A percentile compares a stretch with the other conserved stretches of the same genome.
Conservation (phyloP, 2,329 filamentous ascomycete species). For the Elsinoe batatas region DNA sequence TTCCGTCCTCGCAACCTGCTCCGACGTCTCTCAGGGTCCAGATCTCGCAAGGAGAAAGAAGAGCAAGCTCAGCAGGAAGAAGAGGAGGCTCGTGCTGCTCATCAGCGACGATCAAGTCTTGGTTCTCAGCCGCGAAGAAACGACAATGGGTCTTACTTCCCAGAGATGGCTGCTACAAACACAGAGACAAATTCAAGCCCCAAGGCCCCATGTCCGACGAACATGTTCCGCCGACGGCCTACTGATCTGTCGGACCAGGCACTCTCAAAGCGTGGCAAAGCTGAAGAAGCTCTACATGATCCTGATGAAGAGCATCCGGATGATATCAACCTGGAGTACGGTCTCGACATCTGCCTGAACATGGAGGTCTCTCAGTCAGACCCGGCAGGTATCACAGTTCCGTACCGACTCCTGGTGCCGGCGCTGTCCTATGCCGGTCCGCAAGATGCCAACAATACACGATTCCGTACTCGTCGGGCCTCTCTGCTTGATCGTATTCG, state of each 20-base stretch:
- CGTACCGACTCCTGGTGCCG: conserved; percentile 80
- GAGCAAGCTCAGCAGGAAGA: not conserved
- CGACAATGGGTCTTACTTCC: conserved; percentile 14
- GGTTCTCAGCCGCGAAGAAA: not conserved
- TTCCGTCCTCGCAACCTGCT: conserved; percentile 33
- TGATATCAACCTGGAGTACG: conserved; percentile 66
- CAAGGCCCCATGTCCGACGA: conserved; percentile 23
- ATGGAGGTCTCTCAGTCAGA: conserved; percentile 80
- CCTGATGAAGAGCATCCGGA: conserved; percentile 44
- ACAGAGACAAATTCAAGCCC: not conserved
- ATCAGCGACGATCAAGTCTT: not conserved
- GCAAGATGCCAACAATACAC: conserved; percentile 22
- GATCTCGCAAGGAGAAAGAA: conserved; percentile 17
- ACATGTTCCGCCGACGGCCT: conserved; percentile 35
- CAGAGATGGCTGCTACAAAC: not conserved
- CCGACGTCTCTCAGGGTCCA: conserved; percentile 31
- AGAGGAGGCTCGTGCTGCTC: not conserved
- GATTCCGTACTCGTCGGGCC: conserved; percentile 15
- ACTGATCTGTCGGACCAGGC: conserved; percentile 33
- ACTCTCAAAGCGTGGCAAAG: conserved; percentile 25
- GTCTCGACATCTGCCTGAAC: conserved; percentile 78
- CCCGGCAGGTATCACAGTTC: conserved; percentile 75
- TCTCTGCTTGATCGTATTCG: conserved; percentile 18
- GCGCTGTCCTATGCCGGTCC: conserved; percentile 46
- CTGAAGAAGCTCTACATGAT: conserved; percentile 45